Percentiles rank a stretch among this genome's conserved stretches.
These are phyloP conservation scores for Oryza nivara DNA, from an alignment of 176 grass and related monocot genomes.

Conservation along the genomic window DNA sequence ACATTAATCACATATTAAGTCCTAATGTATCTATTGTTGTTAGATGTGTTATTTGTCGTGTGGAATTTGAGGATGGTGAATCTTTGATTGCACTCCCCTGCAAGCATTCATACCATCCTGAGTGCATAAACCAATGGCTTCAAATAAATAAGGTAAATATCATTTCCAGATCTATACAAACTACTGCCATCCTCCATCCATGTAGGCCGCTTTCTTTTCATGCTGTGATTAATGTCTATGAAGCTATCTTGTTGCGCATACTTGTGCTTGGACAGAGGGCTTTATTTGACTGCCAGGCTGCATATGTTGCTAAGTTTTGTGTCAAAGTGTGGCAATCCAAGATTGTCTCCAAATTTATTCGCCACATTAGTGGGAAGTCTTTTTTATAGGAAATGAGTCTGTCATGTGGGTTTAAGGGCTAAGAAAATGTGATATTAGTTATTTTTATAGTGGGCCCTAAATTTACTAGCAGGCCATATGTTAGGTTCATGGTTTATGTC, in stretches of 20 bases:
- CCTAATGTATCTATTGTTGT: constrained; percentile 42
- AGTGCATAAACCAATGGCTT: constrained; percentile 98
- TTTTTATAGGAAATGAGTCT: background rate
- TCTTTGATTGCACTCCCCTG: constrained; percentile 83
- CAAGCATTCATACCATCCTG: constrained; percentile 89
- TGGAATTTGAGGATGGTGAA: constrained; percentile 96
- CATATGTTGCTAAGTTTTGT: background rate
- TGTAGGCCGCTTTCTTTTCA: background rate
- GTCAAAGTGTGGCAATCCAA: background rate
- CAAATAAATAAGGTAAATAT: constrained; percentile 94
- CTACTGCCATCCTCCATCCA: background rate
- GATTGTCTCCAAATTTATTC: background rate
- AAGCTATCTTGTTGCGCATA: background rate
- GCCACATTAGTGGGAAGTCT: background rate
- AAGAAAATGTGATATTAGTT: background rate
- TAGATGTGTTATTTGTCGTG: constrained; percentile 94
- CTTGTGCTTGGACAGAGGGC: constrained; percentile 4
- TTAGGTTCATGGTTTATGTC: background rate
- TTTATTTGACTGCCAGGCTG: background rate
- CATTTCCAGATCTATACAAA: constrained; percentile 18
- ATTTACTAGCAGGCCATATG: background rate
- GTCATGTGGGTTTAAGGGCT: background rate
- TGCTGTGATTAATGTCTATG: background rate
- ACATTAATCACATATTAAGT: constrained; percentile 21
- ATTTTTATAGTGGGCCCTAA: background rate